Conservation (phyloP, 108 stramenopile species). For the Fistulifera solaris region DNA sequence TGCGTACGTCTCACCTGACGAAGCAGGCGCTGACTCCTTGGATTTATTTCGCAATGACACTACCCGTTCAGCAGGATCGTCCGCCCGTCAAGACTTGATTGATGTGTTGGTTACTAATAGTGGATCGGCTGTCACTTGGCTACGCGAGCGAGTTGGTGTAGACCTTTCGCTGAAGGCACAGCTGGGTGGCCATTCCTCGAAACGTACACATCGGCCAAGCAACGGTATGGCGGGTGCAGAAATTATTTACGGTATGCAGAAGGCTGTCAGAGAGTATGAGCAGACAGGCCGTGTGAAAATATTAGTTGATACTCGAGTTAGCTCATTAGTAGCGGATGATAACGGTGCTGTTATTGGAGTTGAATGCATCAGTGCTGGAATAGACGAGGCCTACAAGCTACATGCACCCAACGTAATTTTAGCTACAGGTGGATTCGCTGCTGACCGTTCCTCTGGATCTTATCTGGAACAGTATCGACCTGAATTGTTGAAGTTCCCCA, state of each 20-base stretch:
- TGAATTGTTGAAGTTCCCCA: constrained; percentile 73
- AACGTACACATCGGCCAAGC: constrained; percentile 76
- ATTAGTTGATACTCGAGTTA: constrained; percentile 59
- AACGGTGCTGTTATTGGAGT: constrained; percentile 52
- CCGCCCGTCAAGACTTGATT: constrained; percentile 59
- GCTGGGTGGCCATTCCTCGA: constrained; percentile 82
- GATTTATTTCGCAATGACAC: constrained; percentile 77
- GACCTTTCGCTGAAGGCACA: constrained; percentile 79
- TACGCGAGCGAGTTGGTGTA: constrained; percentile 69
- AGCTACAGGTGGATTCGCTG: constrained; percentile 89
- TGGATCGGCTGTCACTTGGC: constrained; percentile 70
- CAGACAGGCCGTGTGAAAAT: constrained; percentile 67
- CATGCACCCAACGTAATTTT: constrained; percentile 66
- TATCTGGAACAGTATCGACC: constrained; percentile 75
- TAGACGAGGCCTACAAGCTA: constrained; percentile 13
- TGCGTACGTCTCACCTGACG: constrained; percentile 40
- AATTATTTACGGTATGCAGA: constrained; percentile 80
- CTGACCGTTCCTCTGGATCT: constrained; percentile 56
- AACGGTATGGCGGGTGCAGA: constrained; percentile 88
- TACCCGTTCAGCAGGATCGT: constrained; percentile 59
- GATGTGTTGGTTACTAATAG: constrained; percentile 63
- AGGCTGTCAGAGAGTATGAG: constrained; percentile 67
- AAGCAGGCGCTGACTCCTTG: constrained; percentile 44
- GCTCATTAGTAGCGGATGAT: constrained; percentile 44
- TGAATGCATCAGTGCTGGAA: constrained; percentile 18